These are phyloP conservation scores for Rhododendron williamsianum DNA, from an alignment of 148 eudicot genomes.

Conservation along the genomic window DNA sequence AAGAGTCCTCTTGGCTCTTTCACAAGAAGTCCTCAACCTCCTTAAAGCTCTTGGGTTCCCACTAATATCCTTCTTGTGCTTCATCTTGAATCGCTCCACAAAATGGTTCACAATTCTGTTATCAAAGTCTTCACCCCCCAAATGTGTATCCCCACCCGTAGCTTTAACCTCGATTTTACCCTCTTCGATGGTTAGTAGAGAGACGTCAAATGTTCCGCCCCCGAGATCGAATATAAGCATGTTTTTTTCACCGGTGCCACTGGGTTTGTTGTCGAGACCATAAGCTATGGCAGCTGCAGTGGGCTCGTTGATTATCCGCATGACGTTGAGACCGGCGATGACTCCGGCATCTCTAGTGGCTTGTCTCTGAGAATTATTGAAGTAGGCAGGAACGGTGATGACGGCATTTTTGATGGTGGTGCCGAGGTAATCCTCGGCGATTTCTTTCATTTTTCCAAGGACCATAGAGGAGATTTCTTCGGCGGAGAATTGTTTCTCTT, in stretches of 20 bases:
- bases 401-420: background rate
- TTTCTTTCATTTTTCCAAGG: background rate
- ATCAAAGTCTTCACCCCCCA: background rate
- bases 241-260: accelerated
- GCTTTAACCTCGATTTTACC: background rate
- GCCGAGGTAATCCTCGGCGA: background rate
- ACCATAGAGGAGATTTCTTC: conserved; percentile 5
- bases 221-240: too few species aligned
- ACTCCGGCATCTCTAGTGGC: too few species aligned
- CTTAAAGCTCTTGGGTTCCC: background rate
- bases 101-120: background rate
- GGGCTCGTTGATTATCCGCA: too few species aligned
- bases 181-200: background rate
- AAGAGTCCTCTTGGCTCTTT: background rate
- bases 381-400: background rate
- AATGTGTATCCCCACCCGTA: background rate
- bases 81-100: background rate
- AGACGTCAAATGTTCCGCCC: too few species aligned
- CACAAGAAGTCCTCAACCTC: background rate
- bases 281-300: too few species aligned
- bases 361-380: too few species aligned
- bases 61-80: background rate
- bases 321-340: too few species aligned
- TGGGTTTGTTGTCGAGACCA: too few species aligned
- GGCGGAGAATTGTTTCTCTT: background rate